Evolutionary conservation across 805 yeast genomes (phyloP).

Genomic region (Saccharomycopsis amapae): DNA sequence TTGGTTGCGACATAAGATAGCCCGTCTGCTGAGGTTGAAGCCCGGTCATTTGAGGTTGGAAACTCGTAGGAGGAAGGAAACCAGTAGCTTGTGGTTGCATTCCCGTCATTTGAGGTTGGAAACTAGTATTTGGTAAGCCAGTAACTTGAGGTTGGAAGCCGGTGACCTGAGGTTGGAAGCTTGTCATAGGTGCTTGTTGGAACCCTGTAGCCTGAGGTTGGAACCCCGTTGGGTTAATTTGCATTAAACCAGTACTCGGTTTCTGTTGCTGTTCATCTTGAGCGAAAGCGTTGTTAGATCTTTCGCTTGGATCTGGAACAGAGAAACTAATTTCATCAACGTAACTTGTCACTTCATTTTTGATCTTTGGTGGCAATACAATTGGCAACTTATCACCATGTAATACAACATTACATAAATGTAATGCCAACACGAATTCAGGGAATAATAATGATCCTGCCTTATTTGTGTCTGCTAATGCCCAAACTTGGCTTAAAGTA

Average conservation of each 20-base stretch:
- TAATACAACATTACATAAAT: conserved; percentile 70
- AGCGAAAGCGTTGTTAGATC: conserved; percentile 35
- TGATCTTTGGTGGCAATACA: conserved; percentile 61
- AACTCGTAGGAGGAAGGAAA: conserved; percentile 33
- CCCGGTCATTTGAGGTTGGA: conserved; percentile 34
- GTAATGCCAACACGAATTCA: conserved; percentile 88
- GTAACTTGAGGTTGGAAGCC: conserved; percentile 33
- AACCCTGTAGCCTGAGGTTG: conserved; percentile 33
- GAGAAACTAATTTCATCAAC: conserved; percentile 82
- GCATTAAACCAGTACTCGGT: conserved; percentile 18
- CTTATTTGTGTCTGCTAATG: conserved; percentile 78
- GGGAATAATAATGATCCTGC: conserved; percentile 86
- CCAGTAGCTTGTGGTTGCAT: conserved; percentile 33
- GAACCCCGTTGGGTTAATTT: conserved; percentile 29
- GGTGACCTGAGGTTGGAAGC: conserved; percentile 40
- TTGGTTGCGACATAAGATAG: conserved; percentile 26
- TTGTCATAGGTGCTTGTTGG: conserved; percentile 30
- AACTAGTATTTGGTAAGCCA: conserved; percentile 33
- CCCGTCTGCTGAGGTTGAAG: conserved; percentile 29
- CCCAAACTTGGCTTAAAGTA: conserved; percentile 82
- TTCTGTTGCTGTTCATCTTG: conserved; percentile 24
- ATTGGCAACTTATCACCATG: conserved; percentile 75
- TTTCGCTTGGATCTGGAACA: conserved; percentile 33
- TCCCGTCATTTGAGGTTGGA: conserved; percentile 34
- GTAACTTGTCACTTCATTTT: conserved; percentile 80